Conservation (phyloP, 305 asterid genomes). For the Rubia tinctorum region DNA sequence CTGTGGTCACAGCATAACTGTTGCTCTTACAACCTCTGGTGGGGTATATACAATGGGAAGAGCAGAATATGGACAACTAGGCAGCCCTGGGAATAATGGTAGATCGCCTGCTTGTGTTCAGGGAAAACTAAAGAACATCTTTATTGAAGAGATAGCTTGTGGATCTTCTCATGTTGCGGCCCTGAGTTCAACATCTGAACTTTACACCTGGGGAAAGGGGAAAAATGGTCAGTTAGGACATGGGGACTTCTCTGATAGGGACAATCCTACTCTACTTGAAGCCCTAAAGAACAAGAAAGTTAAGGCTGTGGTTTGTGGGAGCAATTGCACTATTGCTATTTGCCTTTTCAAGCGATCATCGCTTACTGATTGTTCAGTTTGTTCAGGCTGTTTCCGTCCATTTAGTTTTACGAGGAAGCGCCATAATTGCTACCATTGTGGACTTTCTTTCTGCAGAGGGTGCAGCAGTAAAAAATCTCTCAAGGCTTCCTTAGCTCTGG, state of each 20-base stretch:
- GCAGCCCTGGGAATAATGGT: constrained; percentile 31
- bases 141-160: constrained; percentile 59
- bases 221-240: constrained; percentile 72
- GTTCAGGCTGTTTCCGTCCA: constrained; percentile 54
- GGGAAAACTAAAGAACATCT: constrained; percentile 38
- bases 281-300: constrained; percentile 54
- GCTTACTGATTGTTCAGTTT: constrained; percentile 42
- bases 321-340: constrained; percentile 55
- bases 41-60: constrained; percentile 61
- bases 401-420: constrained; percentile 57
- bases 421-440: constrained; percentile 75
- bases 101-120: constrained; percentile 37
- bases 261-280: constrained; percentile 55
- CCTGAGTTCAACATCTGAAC: constrained; percentile 53
- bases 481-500: constrained; percentile 71
- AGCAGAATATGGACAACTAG: constrained; percentile 39
- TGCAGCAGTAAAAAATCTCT: constrained; percentile 56
- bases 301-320: constrained; percentile 54
- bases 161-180: constrained; percentile 70
- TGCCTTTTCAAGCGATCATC: constrained; percentile 46
- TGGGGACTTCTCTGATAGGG: constrained; percentile 49
- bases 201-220: constrained; percentile 83
- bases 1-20: constrained; percentile 67
- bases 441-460: constrained; percentile 56
- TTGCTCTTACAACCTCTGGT: constrained; percentile 63